Base-by-base conservation (phyloP, 805 yeast species). In the Zygotorulaspora florentina region DNA sequence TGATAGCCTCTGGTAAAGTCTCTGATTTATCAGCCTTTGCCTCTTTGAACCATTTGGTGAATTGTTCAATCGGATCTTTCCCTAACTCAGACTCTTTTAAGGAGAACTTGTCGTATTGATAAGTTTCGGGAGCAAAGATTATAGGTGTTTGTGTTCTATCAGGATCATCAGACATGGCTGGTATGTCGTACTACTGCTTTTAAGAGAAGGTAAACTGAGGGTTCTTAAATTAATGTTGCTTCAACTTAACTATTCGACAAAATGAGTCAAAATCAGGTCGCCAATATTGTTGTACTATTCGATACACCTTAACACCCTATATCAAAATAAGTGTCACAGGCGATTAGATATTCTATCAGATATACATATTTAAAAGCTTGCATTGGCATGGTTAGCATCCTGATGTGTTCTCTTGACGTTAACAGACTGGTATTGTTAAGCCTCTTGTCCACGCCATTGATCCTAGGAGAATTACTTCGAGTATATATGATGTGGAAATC, bases 21-120 rank as follows among this genome's bases (percentile, higher is more conserved):
- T 85, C 83, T 35, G 66, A 56, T 52, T 72, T 61, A 29, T 72
- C 70, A 3, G 71, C 70, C 41, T 72, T 70, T 15, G 96, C 96
- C 34, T 85, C 87, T 12, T 78, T 70, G 62, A 87, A 93, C 99
- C 99, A 93, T 43, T 68, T 65, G 50, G 81, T 79, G 70, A 93
- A 93, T 65, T 88, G 95, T 8, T 68, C 70, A 15, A 87, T 78
- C 17, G 97, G 97, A 52, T 79, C 77, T 6, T 62, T 35, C 10
- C 60, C 62, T 11, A 88, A 67, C 23, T 85, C 79, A 0, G 65
- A 47, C 36, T 77, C 81, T 40, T 75, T 73, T 46, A 89, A 67
- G 12, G 78, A 73, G 35, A 71, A 78, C 61, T 85, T 84, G 47
- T 82, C 82, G 66, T 90, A 90, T 65, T 90, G 97, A 56, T 87